Percentiles rank a stretch among this genome's conserved stretches.
These are phyloP conservation scores for Saccharata proteae DNA, from an alignment of 2,329 filamentous ascomycete species.

Conservation along the genomic window DNA sequence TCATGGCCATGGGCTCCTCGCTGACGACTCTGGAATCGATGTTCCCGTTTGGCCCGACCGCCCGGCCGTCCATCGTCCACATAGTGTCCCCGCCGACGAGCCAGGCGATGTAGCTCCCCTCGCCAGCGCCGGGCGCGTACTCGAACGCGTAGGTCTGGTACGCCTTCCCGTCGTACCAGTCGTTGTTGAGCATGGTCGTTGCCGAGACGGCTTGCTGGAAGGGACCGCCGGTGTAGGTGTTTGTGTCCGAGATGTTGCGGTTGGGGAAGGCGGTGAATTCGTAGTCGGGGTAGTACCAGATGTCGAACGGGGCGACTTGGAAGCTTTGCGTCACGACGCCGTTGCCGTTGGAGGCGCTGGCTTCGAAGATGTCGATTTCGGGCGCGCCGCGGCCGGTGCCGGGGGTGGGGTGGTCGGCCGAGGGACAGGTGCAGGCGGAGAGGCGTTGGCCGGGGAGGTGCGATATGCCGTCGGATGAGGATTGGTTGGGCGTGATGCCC, in stretches of 20 bases:
- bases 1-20: conserved; percentile 42
- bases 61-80: conserved; percentile 39
- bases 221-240: conserved; percentile 41
- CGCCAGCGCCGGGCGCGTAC: conserved; percentile 36
- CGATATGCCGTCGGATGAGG: conserved; percentile 30
- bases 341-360: conserved; percentile 31
- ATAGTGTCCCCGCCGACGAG: conserved; percentile 39
- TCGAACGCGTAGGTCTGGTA: conserved; percentile 47
- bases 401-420: conserved; percentile 35
- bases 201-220: conserved; percentile 44
- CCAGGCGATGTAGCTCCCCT: conserved; percentile 38
- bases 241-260: conserved; percentile 35
- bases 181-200: conserved; percentile 40
- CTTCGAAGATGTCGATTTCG: conserved; percentile 38
- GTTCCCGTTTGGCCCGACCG: conserved; percentile 43
- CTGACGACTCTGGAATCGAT: conserved; percentile 36
- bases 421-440: conserved; percentile 32
- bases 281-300: conserved; percentile 41
- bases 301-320: conserved; percentile 38
- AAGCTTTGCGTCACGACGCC: conserved; percentile 37
- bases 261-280: conserved; percentile 40
- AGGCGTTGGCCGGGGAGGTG: conserved; percentile 33
- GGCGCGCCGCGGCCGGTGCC: conserved; percentile 36
- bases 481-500: conserved; percentile 40
- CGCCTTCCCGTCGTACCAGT: conserved; percentile 41